Base-by-base conservation (phyloP, 371 early-diverging fungal genomes). In the Mucor plumbeus region DNA sequence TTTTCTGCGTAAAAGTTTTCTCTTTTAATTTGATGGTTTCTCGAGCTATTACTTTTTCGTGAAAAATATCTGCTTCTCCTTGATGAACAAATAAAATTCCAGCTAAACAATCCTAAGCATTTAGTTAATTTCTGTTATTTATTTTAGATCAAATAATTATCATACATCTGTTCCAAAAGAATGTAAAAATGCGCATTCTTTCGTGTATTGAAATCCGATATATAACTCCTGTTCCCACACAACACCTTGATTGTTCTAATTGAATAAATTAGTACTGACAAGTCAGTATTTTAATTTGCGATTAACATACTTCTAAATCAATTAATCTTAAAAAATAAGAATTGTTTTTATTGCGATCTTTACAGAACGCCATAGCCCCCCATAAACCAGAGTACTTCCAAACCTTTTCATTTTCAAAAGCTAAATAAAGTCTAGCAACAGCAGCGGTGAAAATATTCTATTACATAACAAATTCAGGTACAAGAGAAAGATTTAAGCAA, bases 51-150 rank as follows among this genome's bases (percentile, higher is more conserved):
- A 91, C 85, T 71, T 87, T 89, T 48, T 90, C 86, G 69, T 82
- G 83, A 69, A 95, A 94, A 35, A 80, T 76, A 10, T 77, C 70
- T 2, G 95, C 95, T 63, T 94, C 97, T 62, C 77, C 81, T 56
- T 88, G 91, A 71, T 95, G 90, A 11, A 92, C 93, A 78, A 95
- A 95, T 2, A 89, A 87, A 33, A 96, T 83, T 5, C 92, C 95
- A 31, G 91, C 89, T 39, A 91, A 74, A 54, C 84, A 86, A 64
- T 87, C 81, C 91, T 92, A 70, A 19, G 17, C 33, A 13, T 11
- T n/a, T 15, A 1, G 44, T 44, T 44, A 44, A 7, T n/a, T 7
- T n/a, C 8, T 15, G 43, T 15, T 26, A 15, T 38, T 43, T 14
- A n/a, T 15, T 43, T 5, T n/a, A 43, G 44, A 63, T 63, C 26